These are phyloP conservation scores for Abrus pulchellus DNA, from an alignment of 306 rosid species.

Conservation along the genomic window DNA sequence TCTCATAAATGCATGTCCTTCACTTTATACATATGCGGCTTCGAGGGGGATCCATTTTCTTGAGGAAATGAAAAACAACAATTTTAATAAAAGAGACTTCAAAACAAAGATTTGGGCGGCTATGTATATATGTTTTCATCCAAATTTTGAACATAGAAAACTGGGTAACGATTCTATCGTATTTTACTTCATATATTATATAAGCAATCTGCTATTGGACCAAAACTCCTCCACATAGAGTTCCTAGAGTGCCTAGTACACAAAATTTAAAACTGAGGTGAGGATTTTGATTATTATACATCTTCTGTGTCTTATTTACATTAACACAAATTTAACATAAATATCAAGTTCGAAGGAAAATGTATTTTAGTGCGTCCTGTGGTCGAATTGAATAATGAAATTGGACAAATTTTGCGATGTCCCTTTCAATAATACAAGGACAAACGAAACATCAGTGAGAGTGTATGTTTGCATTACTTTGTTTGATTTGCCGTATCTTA, in stretches of 20 bases:
- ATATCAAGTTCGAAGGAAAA: conserved; percentile 29
- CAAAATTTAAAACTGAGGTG: too few species aligned
- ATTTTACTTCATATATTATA: neutral
- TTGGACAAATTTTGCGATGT: conserved; percentile 41
- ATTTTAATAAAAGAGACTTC: neutral
- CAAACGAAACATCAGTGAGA: conserved; percentile 47
- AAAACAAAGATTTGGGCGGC: conserved; percentile 8
- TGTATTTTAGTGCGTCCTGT: conserved; percentile 41
- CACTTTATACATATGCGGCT: conserved; percentile 1
- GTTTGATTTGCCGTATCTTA: conserved; percentile 52
- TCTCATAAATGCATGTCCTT: conserved; percentile 16
- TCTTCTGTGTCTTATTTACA: too few species aligned
- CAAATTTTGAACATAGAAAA: neutral
- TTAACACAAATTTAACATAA: neutral
- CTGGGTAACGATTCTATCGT: neutral
- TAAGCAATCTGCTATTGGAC: neutral
- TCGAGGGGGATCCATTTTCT: neutral
- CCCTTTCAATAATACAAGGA: conserved; percentile 51
- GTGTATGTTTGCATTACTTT: conserved; percentile 49
- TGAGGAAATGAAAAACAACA: neutral
- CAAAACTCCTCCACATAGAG: too few species aligned
- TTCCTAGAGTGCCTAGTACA: too few species aligned
- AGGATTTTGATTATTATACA: too few species aligned
- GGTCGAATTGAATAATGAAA: conserved; percentile 50
- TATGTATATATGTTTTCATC: conserved; percentile 4